Conservation (phyloP, 129 eudicot species). For the Arctium minus region DNA sequence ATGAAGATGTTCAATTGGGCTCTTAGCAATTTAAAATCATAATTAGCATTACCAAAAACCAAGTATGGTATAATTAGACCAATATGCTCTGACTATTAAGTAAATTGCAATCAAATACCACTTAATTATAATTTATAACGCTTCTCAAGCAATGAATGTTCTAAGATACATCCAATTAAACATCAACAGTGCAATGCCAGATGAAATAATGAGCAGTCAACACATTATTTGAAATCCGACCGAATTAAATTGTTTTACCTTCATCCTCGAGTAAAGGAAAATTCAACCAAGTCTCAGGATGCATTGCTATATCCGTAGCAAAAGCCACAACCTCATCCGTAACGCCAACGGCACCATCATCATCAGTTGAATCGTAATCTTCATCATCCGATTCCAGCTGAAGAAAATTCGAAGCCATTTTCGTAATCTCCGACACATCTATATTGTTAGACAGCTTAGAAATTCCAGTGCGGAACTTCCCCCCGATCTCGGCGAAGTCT, state of each 20-base stretch:
- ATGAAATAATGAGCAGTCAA: neutral
- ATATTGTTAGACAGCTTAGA: conserved; percentile 64
- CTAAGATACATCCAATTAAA: neutral
- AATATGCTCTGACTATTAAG: neutral
- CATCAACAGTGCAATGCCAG: neutral
- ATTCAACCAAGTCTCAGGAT: conserved; percentile 92
- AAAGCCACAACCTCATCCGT: conserved; percentile 79
- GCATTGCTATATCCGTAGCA: conserved; percentile 64
- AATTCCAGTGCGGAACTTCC: conserved; percentile 68
- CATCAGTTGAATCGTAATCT: conserved; percentile 25
- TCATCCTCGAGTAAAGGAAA: conserved; percentile 65
- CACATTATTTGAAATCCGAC: neutral
- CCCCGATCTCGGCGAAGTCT: conserved; percentile 90
- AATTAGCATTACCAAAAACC: neutral
- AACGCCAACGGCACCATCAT: conserved; percentile 59
- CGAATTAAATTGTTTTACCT: conserved; percentile 1
- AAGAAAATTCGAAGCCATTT: conserved; percentile 73
- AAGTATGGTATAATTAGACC: neutral
- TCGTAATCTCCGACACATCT: conserved; percentile 65
- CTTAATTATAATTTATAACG: neutral
- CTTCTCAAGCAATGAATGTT: neutral
- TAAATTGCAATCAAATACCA: neutral
- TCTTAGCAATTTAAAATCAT: neutral
- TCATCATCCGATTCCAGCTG: conserved; percentile 52
- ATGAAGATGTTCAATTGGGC: neutral